A percentile compares a stretch with the other conserved stretches of the same genome.
Conservation (phyloP, 108 stramenopile genomes). For the Skeletonema marinoi region DNA sequence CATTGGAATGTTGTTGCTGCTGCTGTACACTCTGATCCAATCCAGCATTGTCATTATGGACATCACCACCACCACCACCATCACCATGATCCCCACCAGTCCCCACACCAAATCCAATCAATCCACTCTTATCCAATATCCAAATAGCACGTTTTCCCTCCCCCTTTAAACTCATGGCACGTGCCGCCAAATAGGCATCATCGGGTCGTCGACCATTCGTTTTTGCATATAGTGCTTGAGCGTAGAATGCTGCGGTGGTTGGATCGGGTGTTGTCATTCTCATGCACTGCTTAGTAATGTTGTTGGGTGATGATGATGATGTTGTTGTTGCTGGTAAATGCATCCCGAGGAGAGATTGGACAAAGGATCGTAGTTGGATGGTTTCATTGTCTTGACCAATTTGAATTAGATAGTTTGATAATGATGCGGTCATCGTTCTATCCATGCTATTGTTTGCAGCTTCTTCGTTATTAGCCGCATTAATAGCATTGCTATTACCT, state of each 20-base stretch:
- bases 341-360: constrained; percentile 44
- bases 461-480: background rate
- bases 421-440: background rate
- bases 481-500: background rate
- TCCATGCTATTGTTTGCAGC: background rate
- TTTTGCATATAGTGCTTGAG: constrained; percentile 59
- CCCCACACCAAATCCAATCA: constrained; percentile 25
- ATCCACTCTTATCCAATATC: constrained; percentile 56
- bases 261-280: constrained; percentile 45
- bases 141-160: constrained; percentile 59
- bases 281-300: background rate
- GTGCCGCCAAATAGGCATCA: constrained; percentile 74
- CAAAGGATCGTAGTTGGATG: constrained; percentile 30
- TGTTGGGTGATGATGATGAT: background rate
- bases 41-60: constrained; percentile 14
- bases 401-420: background rate
- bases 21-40: background rate
- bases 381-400: constrained; percentile 13
- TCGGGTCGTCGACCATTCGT: constrained; percentile 31
- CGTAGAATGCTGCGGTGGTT: constrained; percentile 69
- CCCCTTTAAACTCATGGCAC: constrained; percentile 47
- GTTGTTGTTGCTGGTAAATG: background rate
- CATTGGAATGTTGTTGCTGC: background rate
- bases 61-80: background rate
- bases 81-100: background rate